Percentiles rank a stretch among this genome's conserved stretches.
Conservation (phyloP, 179 eudicot species). For the Vitellaria paradoxa region DNA sequence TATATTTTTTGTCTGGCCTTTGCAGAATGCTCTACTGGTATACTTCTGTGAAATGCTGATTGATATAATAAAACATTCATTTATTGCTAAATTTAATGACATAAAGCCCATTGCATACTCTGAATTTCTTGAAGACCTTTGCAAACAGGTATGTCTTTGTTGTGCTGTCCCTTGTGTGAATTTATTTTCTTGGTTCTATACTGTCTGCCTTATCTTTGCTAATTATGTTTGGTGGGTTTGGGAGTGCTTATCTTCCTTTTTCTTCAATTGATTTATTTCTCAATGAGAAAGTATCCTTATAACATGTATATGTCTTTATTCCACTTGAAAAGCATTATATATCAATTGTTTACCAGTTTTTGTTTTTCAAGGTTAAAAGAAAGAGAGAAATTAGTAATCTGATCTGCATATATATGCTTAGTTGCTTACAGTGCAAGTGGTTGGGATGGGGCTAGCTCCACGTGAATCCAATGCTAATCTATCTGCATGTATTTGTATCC, state of each 20-base stretch:
- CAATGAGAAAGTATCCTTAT: not conserved
- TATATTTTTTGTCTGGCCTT: constrained; percentile 17
- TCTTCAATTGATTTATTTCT: not conserved
- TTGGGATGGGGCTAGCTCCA: not conserved
- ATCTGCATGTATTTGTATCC: not conserved
- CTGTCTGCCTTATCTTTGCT: not conserved
- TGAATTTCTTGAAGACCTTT: constrained; percentile 96
- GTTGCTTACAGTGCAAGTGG: not conserved
- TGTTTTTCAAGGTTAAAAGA: not conserved
- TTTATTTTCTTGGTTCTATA: not conserved
- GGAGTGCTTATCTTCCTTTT: not conserved
- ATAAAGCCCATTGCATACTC: constrained; percentile 86
- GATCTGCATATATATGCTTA: not conserved
- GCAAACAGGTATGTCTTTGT: constrained; percentile 73
- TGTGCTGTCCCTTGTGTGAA: not conserved
- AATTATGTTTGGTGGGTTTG: not conserved
- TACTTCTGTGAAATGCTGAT: constrained; percentile 74
- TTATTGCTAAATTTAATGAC: constrained; percentile 90
- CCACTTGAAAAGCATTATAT: not conserved
- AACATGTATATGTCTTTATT: not conserved
- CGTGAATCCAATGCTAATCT: not conserved
- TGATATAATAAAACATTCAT: constrained; percentile 92
- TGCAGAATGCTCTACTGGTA: constrained; percentile 92
- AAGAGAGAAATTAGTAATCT: not conserved
- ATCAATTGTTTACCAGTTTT: not conserved